These are phyloP conservation scores for Paramecium biaurelia DNA, from an alignment of 73 alveolate species.

Conservation along the genomic window DNA sequence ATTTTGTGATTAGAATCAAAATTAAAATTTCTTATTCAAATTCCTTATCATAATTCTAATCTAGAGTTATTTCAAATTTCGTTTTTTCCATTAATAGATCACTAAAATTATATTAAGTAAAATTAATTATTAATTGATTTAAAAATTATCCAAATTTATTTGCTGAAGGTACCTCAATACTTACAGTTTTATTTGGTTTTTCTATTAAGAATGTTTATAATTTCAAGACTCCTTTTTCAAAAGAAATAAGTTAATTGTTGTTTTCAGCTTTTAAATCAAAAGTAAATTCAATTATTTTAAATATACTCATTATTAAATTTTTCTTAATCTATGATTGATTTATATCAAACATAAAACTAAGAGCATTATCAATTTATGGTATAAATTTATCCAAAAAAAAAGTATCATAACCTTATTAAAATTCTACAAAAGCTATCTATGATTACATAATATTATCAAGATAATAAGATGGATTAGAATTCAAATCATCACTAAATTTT, in stretches of 20 bases:
- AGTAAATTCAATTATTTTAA: not conserved
- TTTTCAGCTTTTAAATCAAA: not conserved
- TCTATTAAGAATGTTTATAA: not conserved
- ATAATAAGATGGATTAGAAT: not conserved
- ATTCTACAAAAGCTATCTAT: not conserved
- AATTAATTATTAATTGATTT: not conserved
- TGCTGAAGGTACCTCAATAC: not conserved
- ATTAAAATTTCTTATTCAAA: not conserved
- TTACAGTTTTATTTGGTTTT: not conserved
- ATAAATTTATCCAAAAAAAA: not conserved
- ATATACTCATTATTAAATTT: not conserved
- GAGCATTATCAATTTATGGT: not conserved
- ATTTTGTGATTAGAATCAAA: not conserved
- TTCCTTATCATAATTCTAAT: not conserved
- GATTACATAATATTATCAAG: not conserved
- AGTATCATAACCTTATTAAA: not conserved
- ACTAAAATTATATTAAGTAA: not conserved
- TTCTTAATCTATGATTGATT: not conserved
- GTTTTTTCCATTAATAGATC: not conserved
- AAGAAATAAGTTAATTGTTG: not conserved
- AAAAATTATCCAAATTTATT: not conserved
- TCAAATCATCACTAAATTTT: not conserved
- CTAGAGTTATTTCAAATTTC: not conserved
- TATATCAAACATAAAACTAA: not conserved
- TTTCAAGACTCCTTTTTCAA: not conserved